Evolutionary conservation across 495 filamentous ascomycete species (phyloP).

Genomic region (Daldinia decipiens): DNA sequence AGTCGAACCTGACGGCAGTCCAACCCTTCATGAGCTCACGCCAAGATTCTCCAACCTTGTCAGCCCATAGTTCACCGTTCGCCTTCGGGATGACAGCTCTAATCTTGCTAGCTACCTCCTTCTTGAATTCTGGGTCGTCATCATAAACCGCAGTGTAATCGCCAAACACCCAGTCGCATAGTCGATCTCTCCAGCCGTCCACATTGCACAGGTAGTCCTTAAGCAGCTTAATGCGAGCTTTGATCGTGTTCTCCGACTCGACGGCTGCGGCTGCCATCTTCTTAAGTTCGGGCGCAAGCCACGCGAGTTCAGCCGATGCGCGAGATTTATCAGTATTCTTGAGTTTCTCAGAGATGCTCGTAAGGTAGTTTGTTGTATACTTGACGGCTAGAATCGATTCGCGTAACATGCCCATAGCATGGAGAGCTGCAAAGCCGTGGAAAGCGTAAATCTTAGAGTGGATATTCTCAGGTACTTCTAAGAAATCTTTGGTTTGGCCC

Average conservation of each 20-base stretch:
- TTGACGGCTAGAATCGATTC: constrained; percentile 53
- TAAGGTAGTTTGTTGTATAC: constrained; percentile 48
- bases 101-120: constrained; percentile 34
- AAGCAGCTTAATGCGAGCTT: constrained; percentile 46
- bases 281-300: constrained; percentile 51
- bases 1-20: constrained; percentile 41
- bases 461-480: constrained; percentile 26
- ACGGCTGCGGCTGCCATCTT: constrained; percentile 46
- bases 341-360: constrained; percentile 49
- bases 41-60: constrained; percentile 38
- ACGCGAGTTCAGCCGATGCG: constrained; percentile 48
- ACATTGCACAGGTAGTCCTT: constrained; percentile 47
- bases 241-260: constrained; percentile 47
- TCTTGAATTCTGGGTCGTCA: constrained; percentile 20
- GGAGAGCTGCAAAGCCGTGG: constrained; percentile 39
- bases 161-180: constrained; percentile 36
- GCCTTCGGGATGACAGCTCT: constrained; percentile 18
- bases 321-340: constrained; percentile 53
- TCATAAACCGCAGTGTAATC: constrained; percentile 18
- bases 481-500: constrained; percentile 41
- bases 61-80: constrained; percentile 36
- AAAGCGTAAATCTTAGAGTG: constrained; percentile 38
- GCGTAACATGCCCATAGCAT: constrained; percentile 52
- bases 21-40: constrained; percentile 41
- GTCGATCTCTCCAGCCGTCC: constrained; percentile 54